Base-by-base conservation (phyloP, 805 yeast genomes). In the Candida ipomoeae region DNA sequence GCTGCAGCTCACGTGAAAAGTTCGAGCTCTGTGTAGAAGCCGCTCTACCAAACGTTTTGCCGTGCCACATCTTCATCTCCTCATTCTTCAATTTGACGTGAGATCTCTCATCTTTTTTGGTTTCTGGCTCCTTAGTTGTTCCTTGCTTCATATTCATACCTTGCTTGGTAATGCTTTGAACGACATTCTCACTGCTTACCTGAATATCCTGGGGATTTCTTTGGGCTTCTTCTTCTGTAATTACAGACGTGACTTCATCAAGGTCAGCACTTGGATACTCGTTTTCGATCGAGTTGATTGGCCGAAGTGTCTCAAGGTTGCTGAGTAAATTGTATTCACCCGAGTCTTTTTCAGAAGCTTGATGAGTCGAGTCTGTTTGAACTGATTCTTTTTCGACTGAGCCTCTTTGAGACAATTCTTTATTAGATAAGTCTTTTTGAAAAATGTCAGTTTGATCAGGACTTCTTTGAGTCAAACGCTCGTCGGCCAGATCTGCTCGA, bases 1-100 rank as follows among this genome's bases (percentile, higher is more conserved):
- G 38, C 50, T 10, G 48, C 46, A 5, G 38, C 44, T 23, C 51
- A 21, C 5, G 51, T 31, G 33, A 29, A 13, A 5, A 21, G n/a
- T 8, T 35, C n/a, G 23, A 35, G 29, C 31, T 40, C 29, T 29
- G 48, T 11, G 17, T 5, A 5, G 45, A 18, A n/a, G 6, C 17
- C n/a, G 11, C 8, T 18, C 26, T 37, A n/a, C 37, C 38, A 8
- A 13, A 7, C 21, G 11, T 33, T 14, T 32, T 32, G n/a, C n/a
- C 31, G 15, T 13, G 23, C 44, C 44, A 41, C 36, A 42, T 33
- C 7, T 15, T 34, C 18, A 6, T 13, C 38, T 42, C 38, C 13
- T 42, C 45, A 7, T 15, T 33, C 29, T 33, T 42, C 31, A 34
- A 20, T 15, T 32, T n/a, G 14, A 29, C 11, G 31, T 33, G 29